Conservation (phyloP, 2,329 filamentous ascomycete species). For the Alternaria ventricosa region DNA sequence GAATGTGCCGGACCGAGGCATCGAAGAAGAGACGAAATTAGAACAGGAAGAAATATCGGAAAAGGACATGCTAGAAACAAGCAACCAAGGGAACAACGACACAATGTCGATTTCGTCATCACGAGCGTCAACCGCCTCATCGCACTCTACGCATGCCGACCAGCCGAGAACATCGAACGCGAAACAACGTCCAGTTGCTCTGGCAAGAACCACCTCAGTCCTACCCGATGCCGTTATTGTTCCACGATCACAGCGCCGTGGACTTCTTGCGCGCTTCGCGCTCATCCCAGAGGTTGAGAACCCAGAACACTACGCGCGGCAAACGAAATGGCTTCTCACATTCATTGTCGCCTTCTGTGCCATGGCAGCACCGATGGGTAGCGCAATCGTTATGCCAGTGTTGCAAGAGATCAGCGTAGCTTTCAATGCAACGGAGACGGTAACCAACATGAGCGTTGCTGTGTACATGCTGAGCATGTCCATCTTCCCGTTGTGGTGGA, state of each 20-base stretch:
- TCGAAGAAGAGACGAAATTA: neutral
- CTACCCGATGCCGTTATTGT: slow-evolving; percentile 55
- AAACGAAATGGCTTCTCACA: slow-evolving; percentile 86
- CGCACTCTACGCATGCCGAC: slow-evolving; percentile 19
- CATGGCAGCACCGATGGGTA: slow-evolving; percentile 81
- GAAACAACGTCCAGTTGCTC: slow-evolving; percentile 20
- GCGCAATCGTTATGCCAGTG: slow-evolving; percentile 75
- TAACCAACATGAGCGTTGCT: slow-evolving; percentile 50
- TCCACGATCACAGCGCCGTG: slow-evolving; percentile 66
- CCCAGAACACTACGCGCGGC: slow-evolving; percentile 74
- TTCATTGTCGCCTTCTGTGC: slow-evolving; percentile 77
- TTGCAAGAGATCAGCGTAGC: slow-evolving; percentile 43
- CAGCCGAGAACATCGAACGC: neutral
- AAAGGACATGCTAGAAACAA: slow-evolving; percentile 12
- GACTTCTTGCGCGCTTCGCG: slow-evolving; percentile 73
- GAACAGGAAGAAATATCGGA: neutral
- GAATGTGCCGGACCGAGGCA: neutral
- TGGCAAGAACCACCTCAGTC: slow-evolving; percentile 41
- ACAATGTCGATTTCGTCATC: slow-evolving; percentile 32
- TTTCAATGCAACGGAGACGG: slow-evolving; percentile 39
- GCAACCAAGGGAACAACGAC: slow-evolving; percentile 16
- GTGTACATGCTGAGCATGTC: slow-evolving; percentile 52
- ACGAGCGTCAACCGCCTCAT: slow-evolving; percentile 28
- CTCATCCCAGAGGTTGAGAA: slow-evolving; percentile 80
- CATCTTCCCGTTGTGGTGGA: slow-evolving; percentile 53